Conservation (phyloP, 768 basidiomycete genomes). For the Cyclocybe aegerita region DNA sequence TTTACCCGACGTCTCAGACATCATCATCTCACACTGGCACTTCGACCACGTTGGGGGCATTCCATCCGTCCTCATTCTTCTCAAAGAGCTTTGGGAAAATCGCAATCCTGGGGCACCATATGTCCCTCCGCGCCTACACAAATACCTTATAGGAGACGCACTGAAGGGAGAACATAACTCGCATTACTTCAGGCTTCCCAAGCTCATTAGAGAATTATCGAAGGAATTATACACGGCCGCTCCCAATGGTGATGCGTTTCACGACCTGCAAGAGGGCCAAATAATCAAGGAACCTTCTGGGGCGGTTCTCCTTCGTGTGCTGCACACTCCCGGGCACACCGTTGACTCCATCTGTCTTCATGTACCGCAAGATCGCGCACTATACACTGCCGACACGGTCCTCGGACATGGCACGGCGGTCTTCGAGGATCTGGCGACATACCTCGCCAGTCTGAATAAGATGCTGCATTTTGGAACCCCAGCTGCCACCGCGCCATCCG, state of each 20-base stretch:
- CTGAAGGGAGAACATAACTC: constrained; percentile 16
- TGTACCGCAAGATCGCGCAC: constrained; percentile 63
- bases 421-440: constrained; percentile 79
- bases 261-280: constrained; percentile 61
- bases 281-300: constrained; percentile 35
- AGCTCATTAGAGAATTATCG: constrained; percentile 39
- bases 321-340: constrained; percentile 93
- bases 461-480: constrained; percentile 47
- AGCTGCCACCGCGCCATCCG: neutral
- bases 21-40: constrained; percentile 92
- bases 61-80: constrained; percentile 62
- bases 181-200: constrained; percentile 35
- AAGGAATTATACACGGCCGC: constrained; percentile 45
- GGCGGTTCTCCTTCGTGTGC: constrained; percentile 48
- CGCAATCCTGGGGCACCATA: constrained; percentile 47
- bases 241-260: constrained; percentile 44
- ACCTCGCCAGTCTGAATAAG: constrained; percentile 61
- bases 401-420: constrained; percentile 89
- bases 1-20: constrained; percentile 74
- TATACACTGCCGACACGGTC: constrained; percentile 91
- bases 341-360: constrained; percentile 78
- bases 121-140: constrained; percentile 72
- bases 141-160: constrained; percentile 47
- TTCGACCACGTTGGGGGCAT: constrained; percentile 83
- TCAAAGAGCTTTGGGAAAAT: constrained; percentile 62